Conservation (phyloP, 1,139 yeast genomes). For the Lizanozyma gosingica region DNA sequence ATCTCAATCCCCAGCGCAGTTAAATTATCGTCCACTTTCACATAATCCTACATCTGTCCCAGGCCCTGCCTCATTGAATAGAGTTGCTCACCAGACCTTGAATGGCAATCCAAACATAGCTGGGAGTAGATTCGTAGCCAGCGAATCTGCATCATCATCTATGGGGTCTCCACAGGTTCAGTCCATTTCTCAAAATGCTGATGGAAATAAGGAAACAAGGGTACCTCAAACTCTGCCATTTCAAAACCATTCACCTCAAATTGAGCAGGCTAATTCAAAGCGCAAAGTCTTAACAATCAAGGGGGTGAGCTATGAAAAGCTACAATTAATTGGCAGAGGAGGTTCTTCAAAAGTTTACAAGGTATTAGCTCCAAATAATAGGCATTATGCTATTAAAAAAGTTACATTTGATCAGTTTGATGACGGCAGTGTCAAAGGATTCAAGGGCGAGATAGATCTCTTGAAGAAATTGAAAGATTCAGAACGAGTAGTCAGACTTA, state of each 20-base stretch:
- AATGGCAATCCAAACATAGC: too few species aligned
- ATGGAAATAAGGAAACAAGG: conserved; percentile 3
- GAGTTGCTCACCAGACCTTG: neutral
- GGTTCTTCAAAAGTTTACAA: conserved; percentile 91
- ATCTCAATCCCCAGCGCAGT: neutral
- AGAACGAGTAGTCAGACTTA: conserved; percentile 67
- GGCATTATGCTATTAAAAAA: conserved; percentile 70
- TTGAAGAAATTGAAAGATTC: conserved; percentile 46
- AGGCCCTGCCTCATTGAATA: neutral
- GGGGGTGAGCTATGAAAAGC: conserved; percentile 57
- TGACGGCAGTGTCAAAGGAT: conserved; percentile 60
- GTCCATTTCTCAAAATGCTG: neutral
- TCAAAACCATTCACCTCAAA: conserved; percentile 4
- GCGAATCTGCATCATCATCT: too few species aligned
- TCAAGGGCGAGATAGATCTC: conserved; percentile 84
- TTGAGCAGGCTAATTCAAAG: conserved; percentile 7
- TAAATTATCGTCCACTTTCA: neutral
- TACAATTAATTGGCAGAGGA: conserved; percentile 82
- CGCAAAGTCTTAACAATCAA: conserved; percentile 36
- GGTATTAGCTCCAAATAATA: conserved; percentile 51
- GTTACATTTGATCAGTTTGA: conserved; percentile 80
- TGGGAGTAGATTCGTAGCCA: neutral
- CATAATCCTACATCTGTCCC: neutral
- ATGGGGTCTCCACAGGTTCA: neutral
- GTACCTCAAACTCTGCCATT: conserved; percentile 9